phyloP scores from a whole-genome alignment of 169 alveolate species.

The Plasmodium sp. region DNA sequence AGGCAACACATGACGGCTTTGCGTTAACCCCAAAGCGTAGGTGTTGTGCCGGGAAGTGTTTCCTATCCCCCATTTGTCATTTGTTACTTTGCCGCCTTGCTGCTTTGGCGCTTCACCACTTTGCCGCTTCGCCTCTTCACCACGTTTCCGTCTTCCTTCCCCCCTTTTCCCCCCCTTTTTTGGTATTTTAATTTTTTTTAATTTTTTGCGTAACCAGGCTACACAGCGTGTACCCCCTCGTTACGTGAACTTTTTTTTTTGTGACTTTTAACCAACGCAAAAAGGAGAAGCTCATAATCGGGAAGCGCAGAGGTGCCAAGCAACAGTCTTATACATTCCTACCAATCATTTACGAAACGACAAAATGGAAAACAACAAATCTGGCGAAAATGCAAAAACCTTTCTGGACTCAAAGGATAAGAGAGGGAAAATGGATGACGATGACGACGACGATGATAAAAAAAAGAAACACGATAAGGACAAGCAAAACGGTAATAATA shows the following conservation, averaged over 20 bases:
- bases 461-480: background rate
- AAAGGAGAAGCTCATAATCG: background rate
- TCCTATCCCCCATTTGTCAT: background rate
- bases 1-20: background rate
- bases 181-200: background rate
- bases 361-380: constrained; percentile 42
- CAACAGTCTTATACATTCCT: background rate
- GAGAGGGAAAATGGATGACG: constrained; percentile 32
- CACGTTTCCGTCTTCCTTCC: too few relatives aligned
- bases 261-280: background rate
- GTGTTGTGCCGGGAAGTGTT: background rate
- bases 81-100: background rate
- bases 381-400: constrained; percentile 6
- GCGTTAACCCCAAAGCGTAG: background rate
- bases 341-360: background rate
- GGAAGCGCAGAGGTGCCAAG: background rate
- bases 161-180: background rate
- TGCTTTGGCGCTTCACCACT: background rate
- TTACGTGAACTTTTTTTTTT: background rate
- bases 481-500: background rate
- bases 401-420: constrained; percentile 42
- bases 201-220: background rate
- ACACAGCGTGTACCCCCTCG: background rate
- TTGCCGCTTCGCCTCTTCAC: background rate
- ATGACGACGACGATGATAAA: constrained; percentile 35